Percentiles rank a stretch among this genome's conserved stretches.
Conservation (phyloP, 1,139 yeast genomes). For the Taphrina populina region DNA sequence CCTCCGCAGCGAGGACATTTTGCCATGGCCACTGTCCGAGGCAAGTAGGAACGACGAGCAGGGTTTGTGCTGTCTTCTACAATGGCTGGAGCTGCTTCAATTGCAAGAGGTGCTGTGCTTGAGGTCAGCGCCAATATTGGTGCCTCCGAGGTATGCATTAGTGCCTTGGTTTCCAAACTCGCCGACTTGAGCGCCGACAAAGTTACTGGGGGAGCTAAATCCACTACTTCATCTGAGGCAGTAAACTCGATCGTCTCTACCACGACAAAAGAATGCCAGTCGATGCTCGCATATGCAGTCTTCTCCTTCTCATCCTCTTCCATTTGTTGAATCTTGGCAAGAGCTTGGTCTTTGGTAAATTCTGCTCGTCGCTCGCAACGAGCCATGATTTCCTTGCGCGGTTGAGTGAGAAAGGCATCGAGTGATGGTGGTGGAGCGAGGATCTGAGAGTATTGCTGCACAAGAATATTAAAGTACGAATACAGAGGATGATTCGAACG, state of each 20-base stretch:
- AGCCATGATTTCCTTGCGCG: slow-evolving; percentile 49
- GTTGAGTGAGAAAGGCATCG: slow-evolving; percentile 40
- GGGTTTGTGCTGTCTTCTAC: slow-evolving; percentile 31
- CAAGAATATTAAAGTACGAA: slow-evolving; percentile 52
- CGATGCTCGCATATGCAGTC: slow-evolving; percentile 69
- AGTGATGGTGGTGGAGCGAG: slow-evolving; percentile 43
- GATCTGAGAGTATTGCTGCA: slow-evolving; percentile 58
- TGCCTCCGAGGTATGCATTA: slow-evolving; percentile 38
- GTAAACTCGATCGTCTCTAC: slow-evolving; percentile 70
- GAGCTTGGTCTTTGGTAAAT: slow-evolving; percentile 50
- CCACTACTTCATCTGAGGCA: slow-evolving; percentile 62
- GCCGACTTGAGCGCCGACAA: slow-evolving; percentile 62
- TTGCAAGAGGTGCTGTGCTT: slow-evolving; percentile 36
- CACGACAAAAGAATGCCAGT: slow-evolving; percentile 81
- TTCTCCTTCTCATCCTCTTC: slow-evolving; percentile 47
- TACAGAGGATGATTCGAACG: slow-evolving; percentile 62
- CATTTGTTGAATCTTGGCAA: slow-evolving; percentile 44
- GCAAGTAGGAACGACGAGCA: slow-evolving; percentile 36
- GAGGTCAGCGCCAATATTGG: slow-evolving; percentile 38
- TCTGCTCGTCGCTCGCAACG: slow-evolving; percentile 61
- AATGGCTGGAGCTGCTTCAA: slow-evolving; percentile 38
- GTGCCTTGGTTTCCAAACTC: slow-evolving; percentile 54
- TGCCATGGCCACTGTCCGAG: slow-evolving; percentile 28
- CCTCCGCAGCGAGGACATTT: slow-evolving; percentile 69
- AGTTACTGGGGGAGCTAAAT: slow-evolving; percentile 61